These are phyloP conservation scores for Blastobotrys attinorum DNA, from an alignment of 805 yeast genomes.

Conservation along the genomic window DNA sequence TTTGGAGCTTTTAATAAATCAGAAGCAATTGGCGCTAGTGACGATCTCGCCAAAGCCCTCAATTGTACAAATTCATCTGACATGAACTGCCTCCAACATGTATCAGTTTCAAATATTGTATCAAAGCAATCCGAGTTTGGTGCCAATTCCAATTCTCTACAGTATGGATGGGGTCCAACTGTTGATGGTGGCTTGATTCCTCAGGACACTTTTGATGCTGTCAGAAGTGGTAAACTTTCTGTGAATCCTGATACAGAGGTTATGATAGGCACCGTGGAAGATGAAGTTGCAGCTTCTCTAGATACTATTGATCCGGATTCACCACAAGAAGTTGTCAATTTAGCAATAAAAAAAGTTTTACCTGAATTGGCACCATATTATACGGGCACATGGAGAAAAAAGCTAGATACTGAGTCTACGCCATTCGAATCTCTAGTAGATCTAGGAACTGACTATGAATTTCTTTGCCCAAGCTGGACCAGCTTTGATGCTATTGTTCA, in stretches of 20 bases:
- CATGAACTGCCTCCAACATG: slow-evolving; percentile 7
- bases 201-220: slow-evolving; percentile 14
- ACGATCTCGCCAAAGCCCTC: slow-evolving; percentile 5
- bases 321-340: neutral
- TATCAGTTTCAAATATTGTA: slow-evolving; percentile 10
- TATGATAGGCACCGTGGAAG: slow-evolving; percentile 20
- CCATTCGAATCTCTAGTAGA: slow-evolving; percentile 2
- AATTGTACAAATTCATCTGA: slow-evolving; percentile 7
- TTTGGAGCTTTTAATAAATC: slow-evolving; percentile 8
- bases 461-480: slow-evolving; percentile 21
- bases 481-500: slow-evolving; percentile 6
- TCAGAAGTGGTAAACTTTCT: slow-evolving; percentile 8
- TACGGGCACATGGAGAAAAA: neutral
- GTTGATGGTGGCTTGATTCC: slow-evolving; percentile 17
- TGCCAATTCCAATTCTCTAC: slow-evolving; percentile 12
- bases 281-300: slow-evolving; percentile 17
- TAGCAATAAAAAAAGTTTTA: too few relatives aligned
- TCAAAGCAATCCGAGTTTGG: slow-evolving; percentile 8
- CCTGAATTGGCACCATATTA: neutral
- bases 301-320: neutral
- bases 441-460: slow-evolving; percentile 18
- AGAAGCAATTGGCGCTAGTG: slow-evolving; percentile 5
- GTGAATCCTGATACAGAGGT: slow-evolving; percentile 19
- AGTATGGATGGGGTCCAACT: slow-evolving; percentile 20
- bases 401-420: neutral